Evolutionary conservation across 495 filamentous ascomycete species (phyloP), one percentile per base, ranked within the genome.

Genomic region (Penicillium ucsense): DNA sequence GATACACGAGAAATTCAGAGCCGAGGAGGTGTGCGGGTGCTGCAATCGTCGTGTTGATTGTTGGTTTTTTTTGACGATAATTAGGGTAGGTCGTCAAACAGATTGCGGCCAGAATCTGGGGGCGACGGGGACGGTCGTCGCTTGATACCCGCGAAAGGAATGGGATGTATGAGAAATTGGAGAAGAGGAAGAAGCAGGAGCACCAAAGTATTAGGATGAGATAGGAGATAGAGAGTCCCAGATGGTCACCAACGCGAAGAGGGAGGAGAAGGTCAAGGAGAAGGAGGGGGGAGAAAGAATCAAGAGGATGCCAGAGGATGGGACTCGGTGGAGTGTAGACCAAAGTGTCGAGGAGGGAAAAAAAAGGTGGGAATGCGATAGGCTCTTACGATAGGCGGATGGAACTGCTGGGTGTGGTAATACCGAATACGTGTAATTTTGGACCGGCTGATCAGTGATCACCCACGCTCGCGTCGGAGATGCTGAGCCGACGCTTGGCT

Each of bases 331-430:
- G 48, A 47, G 41, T 45, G 38, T 42, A 31, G 43, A 31, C 41
- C 35, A 32, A 5, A 32, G 31, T 38, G 8, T 34, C 20, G n/a
- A 37, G 36, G 39, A 51, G 56, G 55, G 55, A 59, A 63, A 64
- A 59, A 66, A 64, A 55, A 64, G 57, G 53, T 56, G 61, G 58
- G 58, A 59, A 59, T 49, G 52, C 51, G 51, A 60, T 54, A 51
- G 49, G 31, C 33, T 41, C 35, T 20, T 20, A 20, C 20, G 50
- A 53, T 56, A 49, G 44, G 43, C 32, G 35, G 43, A 32, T 35
- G 3, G 7, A 37, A 29, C 20, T 29, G 28, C 8, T 45, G 20
- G 20, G 20, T 20, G 20, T 20, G 56, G 55, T 59, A 59, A 51
- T 52, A 45, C 49, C 12, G 31, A 34, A 51, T 54, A 57, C 48